Base-by-base conservation (phyloP, 192 early-diverging fungal genomes). In the Backusella liffmaniae region DNA sequence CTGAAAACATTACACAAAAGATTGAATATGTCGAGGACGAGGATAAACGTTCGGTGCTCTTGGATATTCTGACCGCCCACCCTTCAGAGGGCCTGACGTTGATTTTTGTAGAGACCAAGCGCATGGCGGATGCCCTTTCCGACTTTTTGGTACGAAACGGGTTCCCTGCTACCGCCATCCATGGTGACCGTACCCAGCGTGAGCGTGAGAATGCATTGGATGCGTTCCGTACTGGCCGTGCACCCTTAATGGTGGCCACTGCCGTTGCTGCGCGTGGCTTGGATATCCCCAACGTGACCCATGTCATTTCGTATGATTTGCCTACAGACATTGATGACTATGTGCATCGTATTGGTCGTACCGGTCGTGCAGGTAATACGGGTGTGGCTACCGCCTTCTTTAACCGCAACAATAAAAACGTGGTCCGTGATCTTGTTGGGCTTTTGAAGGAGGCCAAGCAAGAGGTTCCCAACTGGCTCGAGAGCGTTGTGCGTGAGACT, bases 271-370 rank as follows among this genome's bases (percentile, higher is more conserved):
- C 96, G 23, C 94, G 98, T 87, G 98, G 98, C 74, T 84, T 99
- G 49, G 94, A 94, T 83, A 82, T 95, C 35, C 89, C 92, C 71
- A 94, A 95, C 75, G 93, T 95, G 66, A 84, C 86, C 18, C 92
- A 94, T 73, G 97, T 98, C 39, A 88, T 99, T 85, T 96, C 95
- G 84, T 98, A 93, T 84, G 98, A 99, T 74, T 88, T 99, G 77
- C 96, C 98, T 32, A 95, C 91, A 9, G 97, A 98, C 77, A 91
- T 94, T 77, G 96, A 99, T 77, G 98, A 99, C 81, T 98, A 96
- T 86, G 96, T 98, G n/a, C 97, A 98, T 87, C 93, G 97, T 81
- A 96, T 97, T 78, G 97, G 97, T 79, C 95, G 97, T 92, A 98
- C 97, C 51, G 97, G 94, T 75, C 94, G 97, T 89, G 97, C 96